A percentile compares a stretch with the other conserved stretches of the same genome.
These are phyloP conservation scores for Apophysomyces elegans DNA, from an alignment of 371 early-diverging fungal species.

Conservation along the genomic window DNA sequence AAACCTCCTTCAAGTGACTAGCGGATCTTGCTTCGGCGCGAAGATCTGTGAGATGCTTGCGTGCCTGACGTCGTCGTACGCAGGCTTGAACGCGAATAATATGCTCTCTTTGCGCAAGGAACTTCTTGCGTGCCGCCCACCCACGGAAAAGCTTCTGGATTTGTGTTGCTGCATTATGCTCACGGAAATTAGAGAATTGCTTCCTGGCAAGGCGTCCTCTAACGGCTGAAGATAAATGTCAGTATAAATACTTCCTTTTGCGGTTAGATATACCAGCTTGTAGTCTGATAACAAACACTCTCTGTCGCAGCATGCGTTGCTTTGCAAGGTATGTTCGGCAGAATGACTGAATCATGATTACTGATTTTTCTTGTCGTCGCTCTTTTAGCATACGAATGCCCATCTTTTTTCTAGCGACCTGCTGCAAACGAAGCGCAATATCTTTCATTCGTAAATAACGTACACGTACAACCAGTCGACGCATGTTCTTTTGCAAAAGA, in stretches of 20 bases:
- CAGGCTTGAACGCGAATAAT: constrained; percentile 81
- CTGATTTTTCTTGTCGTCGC: constrained; percentile 75
- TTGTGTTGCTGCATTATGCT: constrained; percentile 72
- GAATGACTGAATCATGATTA: constrained; percentile 73
- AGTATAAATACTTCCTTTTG: neutral
- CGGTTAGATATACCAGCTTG: constrained; percentile 53
- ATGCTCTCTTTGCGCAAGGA: constrained; percentile 48
- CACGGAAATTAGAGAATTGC: constrained; percentile 56
- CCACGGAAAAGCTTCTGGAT: constrained; percentile 76
- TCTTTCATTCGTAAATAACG: constrained; percentile 66
- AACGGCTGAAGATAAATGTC: constrained; percentile 16
- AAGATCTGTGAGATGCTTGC: constrained; percentile 59
- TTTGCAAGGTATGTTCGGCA: constrained; percentile 73
- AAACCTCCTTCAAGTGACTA: constrained; percentile 89
- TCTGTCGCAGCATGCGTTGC: constrained; percentile 44
- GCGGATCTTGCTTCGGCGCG: constrained; percentile 88
- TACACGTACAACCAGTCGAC: constrained; percentile 74
- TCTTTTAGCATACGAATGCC: constrained; percentile 59
- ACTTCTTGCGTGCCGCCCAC: constrained; percentile 62
- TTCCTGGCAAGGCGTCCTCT: constrained; percentile 64
- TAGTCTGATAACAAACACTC: constrained; percentile 35
- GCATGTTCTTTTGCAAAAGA: constrained; percentile 89
- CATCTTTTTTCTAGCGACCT: constrained; percentile 63
- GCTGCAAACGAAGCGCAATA: constrained; percentile 63
- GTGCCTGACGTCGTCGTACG: constrained; percentile 76